Conservation (phyloP, 345 rosid species). For the Brassica nigra region DNA sequence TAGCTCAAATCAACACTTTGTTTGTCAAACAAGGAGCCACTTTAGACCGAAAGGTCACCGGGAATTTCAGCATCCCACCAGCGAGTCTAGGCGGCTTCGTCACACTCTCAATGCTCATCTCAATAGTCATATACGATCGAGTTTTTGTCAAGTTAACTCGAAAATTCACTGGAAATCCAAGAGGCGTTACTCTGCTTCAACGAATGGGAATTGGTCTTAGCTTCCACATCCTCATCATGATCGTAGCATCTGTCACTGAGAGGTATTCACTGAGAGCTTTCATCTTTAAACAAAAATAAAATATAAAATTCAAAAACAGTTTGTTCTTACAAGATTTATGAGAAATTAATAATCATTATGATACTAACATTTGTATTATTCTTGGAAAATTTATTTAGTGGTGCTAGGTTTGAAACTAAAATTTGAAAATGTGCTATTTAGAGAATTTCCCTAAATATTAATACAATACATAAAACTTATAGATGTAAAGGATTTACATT, state of each 20-base stretch:
- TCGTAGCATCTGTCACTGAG: constrained; percentile 54
- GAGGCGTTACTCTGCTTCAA: constrained; percentile 76
- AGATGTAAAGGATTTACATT: background rate
- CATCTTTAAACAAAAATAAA: background rate
- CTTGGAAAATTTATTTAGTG: background rate
- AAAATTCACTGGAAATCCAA: constrained; percentile 58
- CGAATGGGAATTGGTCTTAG: constrained; percentile 72
- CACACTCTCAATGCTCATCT: constrained; percentile 66
- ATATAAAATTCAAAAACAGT: background rate
- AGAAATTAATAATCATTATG: background rate
- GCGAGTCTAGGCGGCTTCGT: constrained; percentile 66
- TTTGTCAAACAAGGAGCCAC: constrained; percentile 95
- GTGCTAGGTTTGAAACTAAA: background rate
- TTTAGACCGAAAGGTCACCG: constrained; percentile 52
- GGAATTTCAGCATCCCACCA: constrained; percentile 62
- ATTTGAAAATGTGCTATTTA: background rate
- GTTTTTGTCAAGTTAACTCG: constrained; percentile 47
- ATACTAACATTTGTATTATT: background rate
- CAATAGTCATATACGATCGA: constrained; percentile 58
- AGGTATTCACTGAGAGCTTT: constrained; percentile 26
- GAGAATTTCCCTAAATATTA: background rate
- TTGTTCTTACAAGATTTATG: background rate
- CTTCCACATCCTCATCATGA: constrained; percentile 56
- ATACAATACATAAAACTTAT: background rate
- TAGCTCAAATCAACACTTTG: constrained; percentile 74